Base-by-base conservation (phyloP, 2,329 filamentous ascomycete genomes). In the Talaromyces rugulosus region DNA sequence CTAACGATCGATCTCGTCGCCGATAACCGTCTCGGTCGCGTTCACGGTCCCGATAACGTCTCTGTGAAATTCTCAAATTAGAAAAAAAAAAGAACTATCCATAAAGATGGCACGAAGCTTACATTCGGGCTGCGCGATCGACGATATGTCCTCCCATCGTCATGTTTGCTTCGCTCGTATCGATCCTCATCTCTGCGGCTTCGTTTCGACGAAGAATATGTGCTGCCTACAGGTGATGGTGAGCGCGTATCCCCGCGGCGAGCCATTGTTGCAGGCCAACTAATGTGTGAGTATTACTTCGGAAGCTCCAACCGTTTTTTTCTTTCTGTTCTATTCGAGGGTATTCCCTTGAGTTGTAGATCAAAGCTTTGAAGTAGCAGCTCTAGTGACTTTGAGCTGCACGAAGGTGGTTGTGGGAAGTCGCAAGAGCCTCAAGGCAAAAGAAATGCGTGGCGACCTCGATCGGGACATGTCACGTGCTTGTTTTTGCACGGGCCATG, bases 161-260 rank as follows among this genome's bases (percentile, higher is more conserved):
- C 82, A 67, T 81, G 77, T 50, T 81, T 76, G 68, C 77, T 80
- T 71, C 79, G 78, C 57, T 84, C 82, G 69, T 80, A 75, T 65
- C 82, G 78, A 70, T 81, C 77, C 73, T 83, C 78, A 68, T 82
- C 83, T 76, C 82, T 80, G 71, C 81, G 80, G 70, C 70, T 78
- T 64, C 87, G 85, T 80, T 86, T 89, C 80, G 87, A 88, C 73
- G 87, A 86, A 78, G 87, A 87, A 78, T 85, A 84, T 75, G 90
- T 88, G 84, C 89, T 92, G 87, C 89, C 90, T 92, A 89, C 87
- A 88, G 89, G 89, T 87, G 89, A 92, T 90, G 90, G 91, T 93
- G 90, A 94, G 90, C 90, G 84, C 82, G 81, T 81, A 77, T 85
- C 83, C 81, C 82, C 83, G 77, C 82, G 82, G 77, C 83, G 82